A percentile compares a stretch with the other conserved stretches of the same genome.
Evolutionary conservation across 148 eudicot species (phyloP).

Genomic region (Amaranthus hypochondriacus): DNA sequence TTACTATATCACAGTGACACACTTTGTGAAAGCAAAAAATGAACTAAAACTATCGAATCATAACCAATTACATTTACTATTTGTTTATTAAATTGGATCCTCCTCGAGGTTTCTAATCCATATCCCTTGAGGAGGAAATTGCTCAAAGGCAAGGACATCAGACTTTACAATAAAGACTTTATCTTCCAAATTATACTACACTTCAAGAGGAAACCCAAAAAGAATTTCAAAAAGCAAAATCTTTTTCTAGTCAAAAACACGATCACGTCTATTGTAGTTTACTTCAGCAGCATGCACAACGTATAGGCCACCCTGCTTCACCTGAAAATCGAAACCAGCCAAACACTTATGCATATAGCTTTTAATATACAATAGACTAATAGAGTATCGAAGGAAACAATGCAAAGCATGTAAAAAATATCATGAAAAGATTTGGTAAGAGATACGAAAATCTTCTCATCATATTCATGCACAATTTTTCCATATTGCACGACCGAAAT

Average conservation of each 20-base stretch:
- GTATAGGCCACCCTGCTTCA: slow-evolving; percentile 15
- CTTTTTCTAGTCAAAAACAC: slow-evolving; percentile 8
- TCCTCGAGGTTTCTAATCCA: background rate
- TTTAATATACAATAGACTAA: background rate
- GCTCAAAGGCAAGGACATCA: slow-evolving; percentile 10
- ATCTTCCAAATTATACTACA: slow-evolving; percentile 15
- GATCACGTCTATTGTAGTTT: background rate
- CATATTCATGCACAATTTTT: background rate
- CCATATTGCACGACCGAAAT: background rate
- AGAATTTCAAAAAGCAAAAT: background rate
- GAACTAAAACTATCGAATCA: background rate
- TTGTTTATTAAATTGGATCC: slow-evolving; percentile 13
- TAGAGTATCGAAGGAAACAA: background rate
- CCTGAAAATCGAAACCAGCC: slow-evolving; percentile 20
- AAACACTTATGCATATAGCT: background rate
- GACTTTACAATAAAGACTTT: slow-evolving; percentile 11
- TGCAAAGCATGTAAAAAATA: background rate
- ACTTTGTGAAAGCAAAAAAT: background rate
- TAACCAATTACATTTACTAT: background rate
- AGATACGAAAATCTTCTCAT: background rate
- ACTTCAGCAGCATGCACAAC: background rate
- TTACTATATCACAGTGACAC: too few species aligned
- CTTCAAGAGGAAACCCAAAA: background rate
- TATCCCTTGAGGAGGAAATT: background rate
- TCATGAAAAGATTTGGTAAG: background rate